These are phyloP conservation scores for Bombardia bombarda DNA, from an alignment of 495 filamentous ascomycete species.

Conservation along the genomic window DNA sequence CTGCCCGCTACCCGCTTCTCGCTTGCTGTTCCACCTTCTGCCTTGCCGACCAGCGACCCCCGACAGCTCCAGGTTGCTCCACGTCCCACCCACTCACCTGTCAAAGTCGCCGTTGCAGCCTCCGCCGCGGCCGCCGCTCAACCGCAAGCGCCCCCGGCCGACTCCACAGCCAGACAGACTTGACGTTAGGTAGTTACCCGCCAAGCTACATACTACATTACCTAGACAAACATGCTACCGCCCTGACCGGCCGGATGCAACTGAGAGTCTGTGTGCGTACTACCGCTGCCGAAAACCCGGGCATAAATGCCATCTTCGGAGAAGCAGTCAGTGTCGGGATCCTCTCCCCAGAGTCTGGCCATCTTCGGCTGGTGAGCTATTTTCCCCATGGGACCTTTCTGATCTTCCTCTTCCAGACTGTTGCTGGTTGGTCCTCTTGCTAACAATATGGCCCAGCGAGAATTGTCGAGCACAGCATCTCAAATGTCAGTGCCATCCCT, in stretches of 20 bases:
- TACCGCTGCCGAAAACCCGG: not conserved
- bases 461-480: slow-evolving; percentile 39
- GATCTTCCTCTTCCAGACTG: not conserved
- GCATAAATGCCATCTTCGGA: slow-evolving; percentile 2
- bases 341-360: slow-evolving; percentile 5
- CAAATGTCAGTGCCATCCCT: slow-evolving; percentile 30
- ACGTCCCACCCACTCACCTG: no score
- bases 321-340: not conserved
- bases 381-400: not conserved
- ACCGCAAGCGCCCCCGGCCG: no score
- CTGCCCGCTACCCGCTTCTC: no score
- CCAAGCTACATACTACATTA: no score
- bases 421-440: not conserved
- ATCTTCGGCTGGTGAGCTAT: slow-evolving; percentile 25
- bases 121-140: no score
- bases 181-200: no score
- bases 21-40: no score
- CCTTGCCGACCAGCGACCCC: no score
- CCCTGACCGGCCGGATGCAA: not conserved
- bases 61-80: no score
- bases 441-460: slow-evolving; percentile 20
- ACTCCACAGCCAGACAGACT: no score
- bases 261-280: not conserved
- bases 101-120: no score
- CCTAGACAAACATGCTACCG: not conserved